These are phyloP conservation scores for Mytilinidion resinicola DNA, from an alignment of 495 filamentous ascomycete species.

Conservation along the genomic window DNA sequence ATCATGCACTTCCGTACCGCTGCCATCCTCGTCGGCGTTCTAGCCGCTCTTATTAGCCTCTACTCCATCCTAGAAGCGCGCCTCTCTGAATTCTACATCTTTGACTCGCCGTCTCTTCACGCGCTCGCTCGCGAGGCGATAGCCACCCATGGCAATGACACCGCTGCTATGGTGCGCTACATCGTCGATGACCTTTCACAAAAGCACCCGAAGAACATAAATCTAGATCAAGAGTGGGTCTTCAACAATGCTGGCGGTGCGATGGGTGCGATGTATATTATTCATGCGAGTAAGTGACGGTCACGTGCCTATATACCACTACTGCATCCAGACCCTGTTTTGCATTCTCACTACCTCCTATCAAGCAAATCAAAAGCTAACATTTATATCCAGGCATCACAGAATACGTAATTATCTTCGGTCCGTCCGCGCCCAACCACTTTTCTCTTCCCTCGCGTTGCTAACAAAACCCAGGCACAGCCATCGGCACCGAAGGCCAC, in stretches of 20 bases:
- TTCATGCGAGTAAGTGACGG: conserved; percentile 61
- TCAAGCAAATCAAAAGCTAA: background rate
- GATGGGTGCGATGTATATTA: conserved; percentile 86
- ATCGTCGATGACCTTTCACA: conserved; percentile 48
- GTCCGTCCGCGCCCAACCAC: conserved; percentile 6
- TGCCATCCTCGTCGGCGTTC: too few relatives aligned
- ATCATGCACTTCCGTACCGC: too few relatives aligned
- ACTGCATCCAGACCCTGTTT: background rate
- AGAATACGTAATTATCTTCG: conserved; percentile 28
- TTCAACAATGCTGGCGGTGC: conserved; percentile 56
- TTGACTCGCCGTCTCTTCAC: conserved; percentile 60
- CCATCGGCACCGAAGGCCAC: conserved; percentile 85
- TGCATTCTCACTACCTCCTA: background rate
- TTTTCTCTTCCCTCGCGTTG: background rate
- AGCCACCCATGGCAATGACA: conserved; percentile 63
- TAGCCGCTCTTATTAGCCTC: too few relatives aligned
- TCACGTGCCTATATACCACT: background rate
- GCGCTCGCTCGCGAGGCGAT: conserved; percentile 61
- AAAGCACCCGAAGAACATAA: conserved; percentile 42
- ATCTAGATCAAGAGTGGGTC: conserved; percentile 58
- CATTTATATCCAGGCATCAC: conserved; percentile 12
- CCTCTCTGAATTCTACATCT: conserved; percentile 58
- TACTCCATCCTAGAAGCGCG: too few relatives aligned
- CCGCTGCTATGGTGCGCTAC: conserved; percentile 57
- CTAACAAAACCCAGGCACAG: conserved; percentile 62